These are phyloP conservation scores for Schoenoplectus tabernaemontani DNA, from an alignment of 202 grass and related monocot species.

Conservation along the genomic window DNA sequence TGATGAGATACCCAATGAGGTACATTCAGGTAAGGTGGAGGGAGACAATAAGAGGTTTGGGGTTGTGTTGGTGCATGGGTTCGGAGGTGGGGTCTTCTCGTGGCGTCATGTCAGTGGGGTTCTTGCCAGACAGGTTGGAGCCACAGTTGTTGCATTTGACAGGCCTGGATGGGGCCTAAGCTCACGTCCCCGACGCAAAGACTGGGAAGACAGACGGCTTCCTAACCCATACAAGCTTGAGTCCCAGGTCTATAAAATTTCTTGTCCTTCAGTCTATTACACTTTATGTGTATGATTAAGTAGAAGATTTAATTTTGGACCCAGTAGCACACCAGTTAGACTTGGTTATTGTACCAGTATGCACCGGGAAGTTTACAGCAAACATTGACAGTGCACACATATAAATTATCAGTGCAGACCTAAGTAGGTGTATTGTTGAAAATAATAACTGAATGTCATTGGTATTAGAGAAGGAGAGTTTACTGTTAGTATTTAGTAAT, in stretches of 20 bases:
- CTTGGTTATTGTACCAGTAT: not conserved
- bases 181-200: constrained; percentile 70
- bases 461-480: not conserved
- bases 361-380: not conserved
- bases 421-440: not conserved
- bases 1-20: not conserved
- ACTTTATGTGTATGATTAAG: not conserved
- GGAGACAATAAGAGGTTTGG: constrained; percentile 49
- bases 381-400: not conserved
- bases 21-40: constrained; percentile 16
- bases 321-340: not conserved
- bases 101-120: constrained; percentile 68
- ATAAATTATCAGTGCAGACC: not conserved
- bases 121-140: constrained; percentile 58
- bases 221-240: constrained; percentile 86
- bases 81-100: constrained; percentile 89
- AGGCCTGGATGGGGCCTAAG: constrained; percentile 95
- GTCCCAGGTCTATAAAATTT: constrained; percentile 58
- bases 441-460: not conserved
- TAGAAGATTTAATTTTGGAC: not conserved
- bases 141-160: constrained; percentile 71
- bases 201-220: constrained; percentile 77
- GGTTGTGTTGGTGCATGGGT: constrained; percentile 84
- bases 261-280: constrained; percentile 19
- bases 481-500: not conserved